These are phyloP conservation scores for Lumnitzera racemosa DNA, from an alignment of 345 rosid genomes.

Conservation along the genomic window DNA sequence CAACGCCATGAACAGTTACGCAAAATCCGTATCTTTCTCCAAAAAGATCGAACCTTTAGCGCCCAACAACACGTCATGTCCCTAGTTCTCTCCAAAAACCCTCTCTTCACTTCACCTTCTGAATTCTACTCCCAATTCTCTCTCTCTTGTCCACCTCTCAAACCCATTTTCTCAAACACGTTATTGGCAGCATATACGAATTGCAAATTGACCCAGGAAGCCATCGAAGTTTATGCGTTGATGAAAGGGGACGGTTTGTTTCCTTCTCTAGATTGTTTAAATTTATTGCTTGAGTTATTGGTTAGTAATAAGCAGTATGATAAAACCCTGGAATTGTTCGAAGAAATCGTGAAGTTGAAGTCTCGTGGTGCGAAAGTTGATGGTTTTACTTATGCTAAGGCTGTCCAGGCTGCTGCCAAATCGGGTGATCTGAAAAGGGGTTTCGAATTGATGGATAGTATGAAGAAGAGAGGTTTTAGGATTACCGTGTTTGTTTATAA, in stretches of 20 bases:
- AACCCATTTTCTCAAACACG: conserved; percentile 29
- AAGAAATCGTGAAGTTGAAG: conserved; percentile 27
- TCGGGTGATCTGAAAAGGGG: conserved; percentile 50
- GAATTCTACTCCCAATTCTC: conserved; percentile 49
- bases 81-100: conserved; percentile 27
- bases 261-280: conserved; percentile 37
- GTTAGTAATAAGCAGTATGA: conserved; percentile 29
- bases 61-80: conserved; percentile 42
- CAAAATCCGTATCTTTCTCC: conserved; percentile 45
- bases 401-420: conserved; percentile 64
- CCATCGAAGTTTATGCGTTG: conserved; percentile 28
- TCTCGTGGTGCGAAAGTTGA: conserved; percentile 38
- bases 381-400: conserved; percentile 53
- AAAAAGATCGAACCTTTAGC: conserved; percentile 31
- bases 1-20: conserved; percentile 31
- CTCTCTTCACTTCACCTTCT: conserved; percentile 33
- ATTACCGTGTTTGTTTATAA: conserved; percentile 56
- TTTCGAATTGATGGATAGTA: conserved; percentile 35
- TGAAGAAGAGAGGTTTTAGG: conserved; percentile 40
- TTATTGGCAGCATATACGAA: conserved; percentile 35
- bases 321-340: conserved; percentile 38
- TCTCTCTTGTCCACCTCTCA: conserved; percentile 31
- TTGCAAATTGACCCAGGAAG: conserved; percentile 41
- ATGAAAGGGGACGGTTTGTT: conserved; percentile 40
- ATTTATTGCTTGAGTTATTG: conserved; percentile 34